Base-by-base conservation (phyloP, 495 filamentous ascomycete species). In the Penicillium macrosclerotiorum region DNA sequence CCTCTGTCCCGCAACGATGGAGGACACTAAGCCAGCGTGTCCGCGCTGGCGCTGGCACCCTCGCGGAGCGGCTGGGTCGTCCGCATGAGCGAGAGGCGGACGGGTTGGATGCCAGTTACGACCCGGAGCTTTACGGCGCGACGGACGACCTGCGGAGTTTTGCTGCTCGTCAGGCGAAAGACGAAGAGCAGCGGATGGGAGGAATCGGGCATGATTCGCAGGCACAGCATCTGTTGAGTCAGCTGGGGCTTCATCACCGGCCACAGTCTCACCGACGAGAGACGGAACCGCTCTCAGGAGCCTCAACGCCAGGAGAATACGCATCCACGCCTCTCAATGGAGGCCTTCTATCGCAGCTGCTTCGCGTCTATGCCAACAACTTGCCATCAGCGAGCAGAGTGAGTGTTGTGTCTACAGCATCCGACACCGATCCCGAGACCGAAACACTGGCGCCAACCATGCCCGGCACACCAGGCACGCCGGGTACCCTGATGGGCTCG, bases 311-410 rank as follows among this genome's bases (percentile, higher is more conserved):
- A 4, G 57, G 46, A 16, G 55, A 52, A 6, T 43, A 44, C n/a
- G 46, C 37, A 20, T 41, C 54, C 2, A 54, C 54, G 0, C 54
- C 60, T 5, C 36, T 57, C 23, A 53, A 59, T 42, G 60, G 60
- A 16, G 55, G 61, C 11, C 31, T 64, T 6, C 37, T 64, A 0
- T 64, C 61, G 2, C 55, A 64, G 11, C 42, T 64, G 4, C 55
- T 64, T 2, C 58, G 58, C 6, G 59, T 60, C 5, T 64, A 64
- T 50, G 61, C 61, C 37, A 55, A 59, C 32, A 60, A 62, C 8
- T 8, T 62, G 20, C 42, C 32, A 3, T 37, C 36, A 12, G 52
- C 52, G 18, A 62, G 55, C 20, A 35, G 61, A 8, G 52, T 62
- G 35, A 64, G 58, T 39, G 36, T 60, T 13, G 47, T 57, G 8